Evolutionary conservation across 2,329 filamentous ascomycete genomes (phyloP).

Genomic region (Hypoxylon sp.): DNA sequence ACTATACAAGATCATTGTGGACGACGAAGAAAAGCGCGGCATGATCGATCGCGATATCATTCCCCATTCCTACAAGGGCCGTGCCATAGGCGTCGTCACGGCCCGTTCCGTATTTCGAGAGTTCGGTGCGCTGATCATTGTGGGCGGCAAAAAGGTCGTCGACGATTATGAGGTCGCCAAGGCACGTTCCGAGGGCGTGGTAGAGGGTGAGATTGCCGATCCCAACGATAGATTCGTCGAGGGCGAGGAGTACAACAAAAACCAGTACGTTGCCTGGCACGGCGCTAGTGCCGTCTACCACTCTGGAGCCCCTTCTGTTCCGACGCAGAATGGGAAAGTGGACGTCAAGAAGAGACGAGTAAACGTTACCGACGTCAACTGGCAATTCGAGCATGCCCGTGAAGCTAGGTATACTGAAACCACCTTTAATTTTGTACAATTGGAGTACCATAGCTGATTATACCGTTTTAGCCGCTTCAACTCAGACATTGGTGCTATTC

Average conservation of each 20-base stretch:
- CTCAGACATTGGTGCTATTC: constrained; percentile 71
- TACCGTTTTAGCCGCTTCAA: constrained; percentile 78
- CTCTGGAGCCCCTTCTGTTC: constrained; percentile 78
- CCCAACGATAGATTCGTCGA: constrained; percentile 81
- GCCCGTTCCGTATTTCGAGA: constrained; percentile 96
- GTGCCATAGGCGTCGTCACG: constrained; percentile 95
- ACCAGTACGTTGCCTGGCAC: constrained; percentile 98
- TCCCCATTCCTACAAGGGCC: constrained; percentile 97
- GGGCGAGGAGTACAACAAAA: constrained; percentile 94
- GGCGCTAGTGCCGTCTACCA: constrained; percentile 97
- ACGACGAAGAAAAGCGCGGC: constrained; percentile 95
- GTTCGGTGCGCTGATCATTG: constrained; percentile 92
- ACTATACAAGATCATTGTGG: constrained; percentile 97
- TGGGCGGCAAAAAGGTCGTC: constrained; percentile 83
- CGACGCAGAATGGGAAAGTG: constrained; percentile 76
- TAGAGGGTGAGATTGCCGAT: constrained; percentile 91
- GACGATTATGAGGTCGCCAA: constrained; percentile 90
- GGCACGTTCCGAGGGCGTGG: constrained; percentile 76
- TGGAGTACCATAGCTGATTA: constrained; percentile 4
- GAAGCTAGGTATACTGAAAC: constrained; percentile 76
- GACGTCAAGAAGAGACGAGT: constrained; percentile 86
- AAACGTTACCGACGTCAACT: constrained; percentile 91
- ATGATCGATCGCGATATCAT: constrained; percentile 96
- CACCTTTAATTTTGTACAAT: neutral
- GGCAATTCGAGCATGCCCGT: constrained; percentile 93